phyloP scores from a whole-genome alignment of 164 flowering plant species.

The Annona squamosa region DNA sequence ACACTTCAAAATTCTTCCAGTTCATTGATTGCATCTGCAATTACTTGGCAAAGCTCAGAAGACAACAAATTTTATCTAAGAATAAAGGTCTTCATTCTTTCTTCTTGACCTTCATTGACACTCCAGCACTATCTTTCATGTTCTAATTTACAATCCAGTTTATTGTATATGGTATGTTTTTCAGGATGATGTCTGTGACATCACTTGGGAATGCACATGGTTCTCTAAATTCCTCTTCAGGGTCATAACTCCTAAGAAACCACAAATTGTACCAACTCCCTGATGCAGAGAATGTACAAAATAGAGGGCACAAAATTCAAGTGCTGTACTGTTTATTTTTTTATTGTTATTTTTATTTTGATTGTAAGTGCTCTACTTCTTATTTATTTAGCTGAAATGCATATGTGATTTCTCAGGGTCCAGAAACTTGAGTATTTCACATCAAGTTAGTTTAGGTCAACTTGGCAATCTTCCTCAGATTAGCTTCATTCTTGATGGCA shows the following conservation, averaged over 20 bases:
- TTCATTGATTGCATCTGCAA: conserved; percentile 67
- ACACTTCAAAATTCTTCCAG: conserved; percentile 35
- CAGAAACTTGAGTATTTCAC: not conserved
- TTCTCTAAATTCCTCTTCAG: too few relatives aligned
- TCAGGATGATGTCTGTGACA: not conserved
- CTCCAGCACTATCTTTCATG: not conserved
- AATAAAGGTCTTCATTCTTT: conserved; percentile 50
- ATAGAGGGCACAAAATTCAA: not conserved
- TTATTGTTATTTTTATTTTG: not conserved
- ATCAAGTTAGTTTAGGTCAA: too few relatives aligned
- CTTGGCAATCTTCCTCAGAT: too few relatives aligned
- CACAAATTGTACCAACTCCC: not conserved
- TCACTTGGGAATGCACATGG: not conserved
- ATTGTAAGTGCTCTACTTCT: not conserved
- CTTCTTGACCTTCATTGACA: not conserved
- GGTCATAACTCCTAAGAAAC: too few relatives aligned
- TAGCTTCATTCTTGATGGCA: too few relatives aligned
- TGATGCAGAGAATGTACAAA: not conserved
- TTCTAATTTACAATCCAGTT: not conserved
- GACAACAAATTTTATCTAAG: conserved; percentile 35
- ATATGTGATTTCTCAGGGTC: not conserved
- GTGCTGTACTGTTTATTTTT: not conserved
- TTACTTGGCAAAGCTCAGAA: conserved; percentile 40
- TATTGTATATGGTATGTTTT: not conserved
- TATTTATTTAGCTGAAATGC: not conserved